Evolutionary conservation across 768 basidiomycete genomes (phyloP).

Genomic region (Plicaturopsis crispa): DNA sequence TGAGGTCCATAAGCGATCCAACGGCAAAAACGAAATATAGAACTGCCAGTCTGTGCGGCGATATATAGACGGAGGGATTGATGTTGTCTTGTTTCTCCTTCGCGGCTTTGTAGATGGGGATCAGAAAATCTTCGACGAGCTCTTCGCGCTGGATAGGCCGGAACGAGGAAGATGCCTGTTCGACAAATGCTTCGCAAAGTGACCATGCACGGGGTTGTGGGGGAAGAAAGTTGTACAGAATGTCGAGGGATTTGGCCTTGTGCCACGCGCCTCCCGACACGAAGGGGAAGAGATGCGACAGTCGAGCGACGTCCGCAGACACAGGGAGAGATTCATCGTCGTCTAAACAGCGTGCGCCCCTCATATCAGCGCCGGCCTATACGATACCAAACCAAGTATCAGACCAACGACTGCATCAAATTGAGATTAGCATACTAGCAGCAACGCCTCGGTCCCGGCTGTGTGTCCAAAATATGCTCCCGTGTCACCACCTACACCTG

Average conservation of each 20-base stretch:
- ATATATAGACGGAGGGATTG: too few species aligned
- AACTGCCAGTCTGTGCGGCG: constrained; percentile 45
- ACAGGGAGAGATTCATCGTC: constrained; percentile 29
- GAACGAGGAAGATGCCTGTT: constrained; percentile 43
- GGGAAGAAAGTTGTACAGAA: constrained; percentile 36
- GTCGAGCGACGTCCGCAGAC: constrained; percentile 34
- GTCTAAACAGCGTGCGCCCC: constrained; percentile 23
- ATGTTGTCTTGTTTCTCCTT: constrained; percentile 11
- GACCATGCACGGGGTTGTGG: constrained; percentile 30
- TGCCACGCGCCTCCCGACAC: constrained; percentile 25
- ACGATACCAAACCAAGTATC: too few species aligned
- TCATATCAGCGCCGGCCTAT: constrained; percentile 48
- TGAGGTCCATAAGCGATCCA: constrained; percentile 54
- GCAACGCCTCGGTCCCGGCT: constrained; percentile 71
- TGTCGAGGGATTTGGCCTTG: constrained; percentile 18
- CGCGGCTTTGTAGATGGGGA: constrained; percentile 26
- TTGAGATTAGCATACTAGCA: too few species aligned
- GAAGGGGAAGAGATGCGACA: constrained; percentile 43
- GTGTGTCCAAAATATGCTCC: constrained; percentile 65
- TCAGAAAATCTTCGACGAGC: constrained; percentile 30
- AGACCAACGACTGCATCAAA: too few species aligned
- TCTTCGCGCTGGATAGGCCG: constrained; percentile 43
- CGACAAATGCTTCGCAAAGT: constrained; percentile 34
- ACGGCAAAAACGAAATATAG: constrained; percentile 50
- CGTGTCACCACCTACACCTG: too few species aligned